Conservation (phyloP, 2,329 filamentous ascomycete species). For the Aspergillus tamarii region DNA sequence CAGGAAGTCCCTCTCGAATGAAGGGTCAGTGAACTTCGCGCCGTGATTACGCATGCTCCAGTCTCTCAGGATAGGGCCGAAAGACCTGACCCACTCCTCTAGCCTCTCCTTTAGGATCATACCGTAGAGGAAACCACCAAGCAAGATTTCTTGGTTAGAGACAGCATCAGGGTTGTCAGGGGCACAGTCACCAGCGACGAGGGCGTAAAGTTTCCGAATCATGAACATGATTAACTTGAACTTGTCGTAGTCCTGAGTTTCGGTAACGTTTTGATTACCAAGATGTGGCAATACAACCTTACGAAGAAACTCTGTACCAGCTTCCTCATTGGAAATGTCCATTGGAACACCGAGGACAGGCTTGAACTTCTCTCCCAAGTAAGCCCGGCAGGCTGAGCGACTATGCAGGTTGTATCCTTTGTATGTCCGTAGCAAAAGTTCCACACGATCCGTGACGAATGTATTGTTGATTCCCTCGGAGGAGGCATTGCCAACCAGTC, state of each 20-base stretch:
- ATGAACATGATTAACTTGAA: conserved; percentile 94
- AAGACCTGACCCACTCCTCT: conserved; percentile 82
- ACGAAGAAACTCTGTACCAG: conserved; percentile 86
- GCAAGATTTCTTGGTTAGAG: conserved; percentile 91
- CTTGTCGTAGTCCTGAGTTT: conserved; percentile 85
- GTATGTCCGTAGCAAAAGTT: conserved; percentile 89
- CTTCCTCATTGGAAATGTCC: conserved; percentile 83
- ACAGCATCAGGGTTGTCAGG: conserved; percentile 96
- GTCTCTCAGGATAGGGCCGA: conserved; percentile 57
- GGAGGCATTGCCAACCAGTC: conserved; percentile 76
- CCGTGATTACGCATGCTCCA: conserved; percentile 57
- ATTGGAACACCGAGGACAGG: conserved; percentile 82
- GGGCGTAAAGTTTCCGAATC: conserved; percentile 90
- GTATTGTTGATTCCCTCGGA: conserved; percentile 83
- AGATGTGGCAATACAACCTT: conserved; percentile 91
- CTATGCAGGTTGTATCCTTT: conserved; percentile 86
- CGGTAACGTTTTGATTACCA: conserved; percentile 80
- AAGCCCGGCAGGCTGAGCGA: conserved; percentile 78
- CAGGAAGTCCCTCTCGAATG: conserved; percentile 80
- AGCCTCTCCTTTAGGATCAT: conserved; percentile 95
- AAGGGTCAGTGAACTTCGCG: conserved; percentile 69
- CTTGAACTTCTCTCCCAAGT: conserved; percentile 88
- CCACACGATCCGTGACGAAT: conserved; percentile 92
- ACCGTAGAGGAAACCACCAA: conserved; percentile 91
- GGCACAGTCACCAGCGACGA: conserved; percentile 89